Percentiles rank a stretch among this genome's conserved stretches.
Conservation (phyloP, 2,329 filamentous ascomycete species). For the Claviceps arundinis region DNA sequence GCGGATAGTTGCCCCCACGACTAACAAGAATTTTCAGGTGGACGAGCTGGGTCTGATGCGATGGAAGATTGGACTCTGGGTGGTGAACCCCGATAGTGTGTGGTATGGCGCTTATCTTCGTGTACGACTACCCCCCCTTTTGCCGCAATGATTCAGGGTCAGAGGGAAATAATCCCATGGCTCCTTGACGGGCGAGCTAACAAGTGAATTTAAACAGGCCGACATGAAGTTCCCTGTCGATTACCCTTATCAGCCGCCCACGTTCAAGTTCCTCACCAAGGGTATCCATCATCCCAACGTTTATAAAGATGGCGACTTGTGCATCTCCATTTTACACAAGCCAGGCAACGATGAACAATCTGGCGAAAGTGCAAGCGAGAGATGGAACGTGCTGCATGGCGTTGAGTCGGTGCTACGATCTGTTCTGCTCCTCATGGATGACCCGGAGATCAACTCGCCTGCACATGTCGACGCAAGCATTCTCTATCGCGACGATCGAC, state of each 20-base stretch:
- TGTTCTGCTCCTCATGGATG: slow-evolving; percentile 80
- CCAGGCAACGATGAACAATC: slow-evolving; percentile 89
- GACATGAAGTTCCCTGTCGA: slow-evolving; percentile 78
- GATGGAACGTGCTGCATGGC: slow-evolving; percentile 87
- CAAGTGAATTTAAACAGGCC: slow-evolving; percentile 33
- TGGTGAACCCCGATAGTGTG: slow-evolving; percentile 80
- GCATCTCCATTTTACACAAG: slow-evolving; percentile 90
- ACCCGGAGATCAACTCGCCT: slow-evolving; percentile 84
- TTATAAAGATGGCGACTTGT: slow-evolving; percentile 78
- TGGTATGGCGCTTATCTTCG: slow-evolving; percentile 92
- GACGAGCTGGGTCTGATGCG: slow-evolving; percentile 72
- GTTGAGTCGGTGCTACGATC: slow-evolving; percentile 92
- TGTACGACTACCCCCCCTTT: slow-evolving; percentile 19
- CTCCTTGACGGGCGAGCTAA: background rate
- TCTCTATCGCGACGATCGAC: slow-evolving; percentile 61
- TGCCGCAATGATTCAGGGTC: slow-evolving; percentile 4
- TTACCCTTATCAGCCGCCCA: slow-evolving; percentile 81
- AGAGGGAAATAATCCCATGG: background rate
- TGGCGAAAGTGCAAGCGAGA: slow-evolving; percentile 77
- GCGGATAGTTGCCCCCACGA: background rate
- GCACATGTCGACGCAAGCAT: slow-evolving; percentile 92
- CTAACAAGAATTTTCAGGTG: slow-evolving; percentile 33
- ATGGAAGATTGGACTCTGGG: slow-evolving; percentile 82
- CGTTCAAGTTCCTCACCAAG: slow-evolving; percentile 65
- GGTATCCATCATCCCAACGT: slow-evolving; percentile 89